Evolutionary conservation across 176 grass and related monocot species (phyloP).

Genomic region (Rhynchospora pubera): DNA sequence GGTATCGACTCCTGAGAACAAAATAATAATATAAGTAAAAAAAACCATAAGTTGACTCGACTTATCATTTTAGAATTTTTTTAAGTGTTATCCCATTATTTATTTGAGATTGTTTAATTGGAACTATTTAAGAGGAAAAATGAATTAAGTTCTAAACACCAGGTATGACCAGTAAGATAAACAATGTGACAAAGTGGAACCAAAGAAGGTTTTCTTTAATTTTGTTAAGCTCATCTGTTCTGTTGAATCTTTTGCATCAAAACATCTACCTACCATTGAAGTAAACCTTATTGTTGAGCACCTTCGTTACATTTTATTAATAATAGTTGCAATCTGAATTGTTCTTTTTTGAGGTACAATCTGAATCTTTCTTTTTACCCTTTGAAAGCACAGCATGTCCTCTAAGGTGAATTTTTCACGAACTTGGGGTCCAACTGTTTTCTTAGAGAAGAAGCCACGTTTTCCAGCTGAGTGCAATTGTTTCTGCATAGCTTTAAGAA

Average conservation of each 20-base stretch:
- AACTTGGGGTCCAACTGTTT: slow-evolving; percentile 76
- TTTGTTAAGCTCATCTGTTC: neutral
- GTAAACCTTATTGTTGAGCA: neutral
- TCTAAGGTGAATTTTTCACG: slow-evolving; percentile 96
- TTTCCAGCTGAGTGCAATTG: slow-evolving; percentile 94
- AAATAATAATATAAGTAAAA: slow-evolving; percentile 12
- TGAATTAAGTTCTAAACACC: neutral
- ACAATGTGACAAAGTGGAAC: neutral
- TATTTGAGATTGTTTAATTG: neutral
- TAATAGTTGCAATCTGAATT: slow-evolving; percentile 5
- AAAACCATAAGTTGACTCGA: neutral
- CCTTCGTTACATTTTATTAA: neutral
- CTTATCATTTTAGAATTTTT: neutral
- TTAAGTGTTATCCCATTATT: neutral
- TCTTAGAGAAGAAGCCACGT: slow-evolving; percentile 93
- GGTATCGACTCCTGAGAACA: slow-evolving; percentile 82
- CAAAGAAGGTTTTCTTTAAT: neutral
- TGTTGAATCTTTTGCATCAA: neutral
- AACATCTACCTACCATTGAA: neutral
- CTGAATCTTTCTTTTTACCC: slow-evolving; percentile 29
- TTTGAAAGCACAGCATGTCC: slow-evolving; percentile 99
- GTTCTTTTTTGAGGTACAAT: neutral
- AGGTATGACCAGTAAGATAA: neutral
- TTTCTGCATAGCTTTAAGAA: slow-evolving; percentile 97
- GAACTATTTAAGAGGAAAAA: neutral